Conservation (phyloP, 2,329 filamentous ascomycete species). For the Colletotrichum musae region DNA sequence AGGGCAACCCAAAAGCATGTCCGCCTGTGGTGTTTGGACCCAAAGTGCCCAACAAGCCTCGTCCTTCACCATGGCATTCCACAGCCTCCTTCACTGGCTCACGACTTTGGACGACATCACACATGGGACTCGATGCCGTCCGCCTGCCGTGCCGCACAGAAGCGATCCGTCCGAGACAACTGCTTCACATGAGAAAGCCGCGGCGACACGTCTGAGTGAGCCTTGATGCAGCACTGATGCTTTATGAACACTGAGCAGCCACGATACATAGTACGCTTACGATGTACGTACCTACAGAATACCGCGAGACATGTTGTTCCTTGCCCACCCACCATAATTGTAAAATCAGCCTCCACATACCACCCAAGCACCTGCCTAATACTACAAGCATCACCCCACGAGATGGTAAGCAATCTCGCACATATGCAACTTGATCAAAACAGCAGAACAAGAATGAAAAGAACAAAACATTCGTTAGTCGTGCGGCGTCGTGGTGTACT, state of each 20-base stretch:
- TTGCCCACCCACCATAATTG: no score
- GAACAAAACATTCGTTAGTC: slow-evolving; percentile 2
- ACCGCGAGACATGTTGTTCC: no score
- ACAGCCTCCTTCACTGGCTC: slow-evolving; percentile 13
- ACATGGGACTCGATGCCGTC: slow-evolving; percentile 14
- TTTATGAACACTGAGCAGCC: no score
- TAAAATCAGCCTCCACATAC: slow-evolving; percentile 7
- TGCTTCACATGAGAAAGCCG: slow-evolving; percentile 30
- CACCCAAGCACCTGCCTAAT: slow-evolving; percentile 25
- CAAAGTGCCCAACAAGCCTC: neutral
- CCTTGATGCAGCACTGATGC: no score
- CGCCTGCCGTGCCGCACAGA: slow-evolving; percentile 11
- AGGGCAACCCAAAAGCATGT: neutral
- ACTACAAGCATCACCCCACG: slow-evolving; percentile 30
- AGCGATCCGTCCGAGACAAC: slow-evolving; percentile 24
- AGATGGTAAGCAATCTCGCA: slow-evolving; percentile 10
- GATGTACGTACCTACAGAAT: slow-evolving; percentile 4
- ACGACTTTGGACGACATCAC: slow-evolving; percentile 23
- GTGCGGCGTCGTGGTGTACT: slow-evolving; percentile 14
- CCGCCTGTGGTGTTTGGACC: neutral
- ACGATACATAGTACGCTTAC: neutral
- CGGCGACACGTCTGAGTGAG: no score
- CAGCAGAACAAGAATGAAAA: slow-evolving; percentile 1
- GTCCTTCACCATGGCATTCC: slow-evolving; percentile 4
- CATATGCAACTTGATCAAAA: slow-evolving; percentile 22